A percentile compares a stretch with the other conserved stretches of the same genome.
phyloP scores from a whole-genome alignment of 2,329 filamentous ascomycete species.

The Pseudogymnoascus sp. region DNA sequence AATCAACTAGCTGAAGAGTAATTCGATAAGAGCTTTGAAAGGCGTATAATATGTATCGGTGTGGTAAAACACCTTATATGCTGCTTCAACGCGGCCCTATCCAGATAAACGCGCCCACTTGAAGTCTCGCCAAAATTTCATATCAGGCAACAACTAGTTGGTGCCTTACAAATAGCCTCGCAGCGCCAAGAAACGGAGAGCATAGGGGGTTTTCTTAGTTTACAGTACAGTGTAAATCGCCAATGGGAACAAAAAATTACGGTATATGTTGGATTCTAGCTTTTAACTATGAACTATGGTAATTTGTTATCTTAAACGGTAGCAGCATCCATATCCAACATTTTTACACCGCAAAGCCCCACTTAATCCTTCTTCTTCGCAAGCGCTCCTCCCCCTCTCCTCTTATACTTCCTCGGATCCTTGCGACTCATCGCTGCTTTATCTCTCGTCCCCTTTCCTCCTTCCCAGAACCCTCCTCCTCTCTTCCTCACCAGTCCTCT shows the following conservation, averaged over 20 bases:
- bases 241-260: neutral
- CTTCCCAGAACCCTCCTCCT: conserved; percentile 75
- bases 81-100: conserved; percentile 6
- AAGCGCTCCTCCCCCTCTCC: conserved; percentile 35
- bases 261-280: neutral
- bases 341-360: neutral
- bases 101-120: conserved; percentile 8
- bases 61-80: conserved; percentile 9
- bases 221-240: neutral
- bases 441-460: conserved; percentile 73
- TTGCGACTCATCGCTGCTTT: conserved; percentile 64
- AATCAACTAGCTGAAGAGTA: neutral
- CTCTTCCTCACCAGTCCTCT: conserved; percentile 58
- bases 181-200: neutral
- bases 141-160: conserved; percentile 8
- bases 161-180: neutral
- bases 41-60: neutral
- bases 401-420: conserved; percentile 65
- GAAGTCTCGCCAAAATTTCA: conserved; percentile 8
- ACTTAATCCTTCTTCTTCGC: neutral
- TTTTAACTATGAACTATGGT: neutral
- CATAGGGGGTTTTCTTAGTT: neutral
- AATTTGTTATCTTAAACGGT: neutral
- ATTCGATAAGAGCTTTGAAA: conserved; percentile 4
- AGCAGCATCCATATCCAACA: neutral